These are phyloP conservation scores for Talaromyces funiculosus DNA, from an alignment of 2,329 filamentous ascomycete species.

Conservation along the genomic window DNA sequence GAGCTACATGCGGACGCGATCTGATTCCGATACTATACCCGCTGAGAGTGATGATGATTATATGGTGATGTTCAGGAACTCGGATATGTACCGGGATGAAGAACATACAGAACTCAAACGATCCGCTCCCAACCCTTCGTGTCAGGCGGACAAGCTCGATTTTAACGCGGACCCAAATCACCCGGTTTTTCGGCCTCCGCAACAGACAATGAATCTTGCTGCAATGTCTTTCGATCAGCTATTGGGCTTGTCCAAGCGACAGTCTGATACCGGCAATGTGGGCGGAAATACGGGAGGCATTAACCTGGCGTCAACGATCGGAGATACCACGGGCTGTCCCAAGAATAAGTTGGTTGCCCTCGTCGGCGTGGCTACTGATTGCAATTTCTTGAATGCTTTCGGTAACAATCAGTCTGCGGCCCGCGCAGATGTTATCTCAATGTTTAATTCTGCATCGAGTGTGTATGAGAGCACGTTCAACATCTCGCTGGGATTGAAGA, in stretches of 20 bases:
- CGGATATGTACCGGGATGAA: conserved; percentile 56
- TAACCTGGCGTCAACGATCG: conserved; percentile 73
- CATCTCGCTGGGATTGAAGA: conserved; percentile 83
- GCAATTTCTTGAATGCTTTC: conserved; percentile 42
- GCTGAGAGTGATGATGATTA: conserved; percentile 57
- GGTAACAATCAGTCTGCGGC: conserved; percentile 64
- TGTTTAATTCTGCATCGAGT: conserved; percentile 80
- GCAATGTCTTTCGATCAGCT: conserved; percentile 59
- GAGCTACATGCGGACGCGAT: conserved; percentile 68
- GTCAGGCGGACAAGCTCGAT: conserved; percentile 65
- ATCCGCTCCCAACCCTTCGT: conserved; percentile 45
- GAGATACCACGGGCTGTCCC: conserved; percentile 77
- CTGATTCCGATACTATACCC: conserved; percentile 64
- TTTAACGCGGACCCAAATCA: conserved; percentile 76
- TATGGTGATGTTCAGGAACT: conserved; percentile 90
- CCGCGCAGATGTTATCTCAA: conserved; percentile 68
- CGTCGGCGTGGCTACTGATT: conserved; percentile 88
- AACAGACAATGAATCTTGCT: conserved; percentile 52
- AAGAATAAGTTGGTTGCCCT: conserved; percentile 85
- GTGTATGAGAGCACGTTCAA: conserved; percentile 91
- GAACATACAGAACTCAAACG: conserved; percentile 61
- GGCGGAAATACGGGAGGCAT: conserved; percentile 72
- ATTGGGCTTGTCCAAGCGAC: conserved; percentile 59
- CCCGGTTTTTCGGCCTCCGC: conserved; percentile 55
- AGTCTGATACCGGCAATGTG: conserved; percentile 63